These are phyloP conservation scores for Chlamydomonas applanata DNA, from an alignment of 139 green algal genomes.

Conservation along the genomic window DNA sequence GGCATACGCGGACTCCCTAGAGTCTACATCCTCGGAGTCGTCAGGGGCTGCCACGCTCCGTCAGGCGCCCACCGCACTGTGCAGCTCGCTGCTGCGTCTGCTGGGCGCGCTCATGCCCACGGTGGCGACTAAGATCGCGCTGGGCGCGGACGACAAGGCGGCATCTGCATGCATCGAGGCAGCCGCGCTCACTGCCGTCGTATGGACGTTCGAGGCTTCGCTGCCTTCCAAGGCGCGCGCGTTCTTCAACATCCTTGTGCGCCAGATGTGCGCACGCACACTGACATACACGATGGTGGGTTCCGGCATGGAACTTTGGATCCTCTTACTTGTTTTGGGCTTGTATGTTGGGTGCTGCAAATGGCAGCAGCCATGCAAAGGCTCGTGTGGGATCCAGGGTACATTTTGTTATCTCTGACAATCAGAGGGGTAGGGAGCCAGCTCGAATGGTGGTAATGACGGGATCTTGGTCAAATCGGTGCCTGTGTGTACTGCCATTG, in stretches of 20 bases:
- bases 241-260: constrained; percentile 50
- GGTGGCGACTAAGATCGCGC: constrained; percentile 11
- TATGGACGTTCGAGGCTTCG: constrained; percentile 42
- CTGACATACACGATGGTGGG: constrained; percentile 7
- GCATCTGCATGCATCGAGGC: constrained; percentile 24
- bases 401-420: no score
- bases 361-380: no score
- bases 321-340: no score
- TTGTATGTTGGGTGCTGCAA: no score
- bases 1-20: constrained; percentile 21
- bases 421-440: no score
- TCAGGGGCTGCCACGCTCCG: neutral
- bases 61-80: constrained; percentile 24
- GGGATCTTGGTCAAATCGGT: neutral
- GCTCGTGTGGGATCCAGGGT: no score
- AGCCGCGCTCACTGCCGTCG: constrained; percentile 23
- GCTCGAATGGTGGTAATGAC: no score
- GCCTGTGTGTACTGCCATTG: neutral
- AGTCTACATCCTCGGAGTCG: neutral
- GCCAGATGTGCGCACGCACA: constrained; percentile 13
- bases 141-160: neutral
- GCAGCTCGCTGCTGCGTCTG: constrained; percentile 16
- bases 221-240: constrained; percentile 26
- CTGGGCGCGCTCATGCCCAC: constrained; percentile 21
- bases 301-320: no score